Evolutionary conservation across 805 yeast genomes (phyloP), one percentile per base, ranked within the genome.

Genomic region (Pichia nakasei): DNA sequence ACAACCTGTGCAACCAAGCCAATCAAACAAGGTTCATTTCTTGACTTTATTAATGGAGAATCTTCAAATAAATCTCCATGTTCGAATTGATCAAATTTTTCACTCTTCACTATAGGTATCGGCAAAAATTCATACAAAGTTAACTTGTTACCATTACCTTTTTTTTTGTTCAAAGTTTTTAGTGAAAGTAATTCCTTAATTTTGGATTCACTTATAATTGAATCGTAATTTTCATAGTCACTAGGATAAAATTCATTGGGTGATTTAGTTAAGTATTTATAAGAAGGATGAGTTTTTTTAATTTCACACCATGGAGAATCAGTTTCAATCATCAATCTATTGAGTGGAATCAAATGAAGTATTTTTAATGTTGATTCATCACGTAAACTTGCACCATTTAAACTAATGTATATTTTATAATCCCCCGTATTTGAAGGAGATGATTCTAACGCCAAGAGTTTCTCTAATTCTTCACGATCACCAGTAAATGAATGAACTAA

Each of bases 261-360:
- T 49, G 76, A 74, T 9, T 65, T 55, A 0, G 78, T 63, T 26
- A 88, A 58, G 48, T 67, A 72, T 49, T 75, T 65, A 62, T 75
- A 78, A 15, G 93, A 75, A 2, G 87, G 86, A 59, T 87, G 96
- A 9, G 93, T 73, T 51, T 77, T 84, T 46, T 94, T 71, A 38
- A 93, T 77, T 57, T 89, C 97, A 66, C 99, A 93, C 98, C 98
- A 93, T 1, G 99, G 98, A 3, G 97, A 88, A 64, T 93, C 98
- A 0, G 97, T 91, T 59, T 93, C 99, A 9, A 93, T 73, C 72
- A 91, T 63, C 36, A 93, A 60, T 54, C 70, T 73, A 5, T 79
- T 76, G 9, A 78, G 55, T 0, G 97, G 97, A n/a, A 93, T 74
- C 21, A 59, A 54, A 35, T 66, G 64, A 0, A 81, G 86, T 21